Percentiles rank a stretch among this genome's conserved stretches.
phyloP scores from a whole-genome alignment of 2,329 filamentous ascomycete genomes.

The Scedosporium dehoogii region DNA sequence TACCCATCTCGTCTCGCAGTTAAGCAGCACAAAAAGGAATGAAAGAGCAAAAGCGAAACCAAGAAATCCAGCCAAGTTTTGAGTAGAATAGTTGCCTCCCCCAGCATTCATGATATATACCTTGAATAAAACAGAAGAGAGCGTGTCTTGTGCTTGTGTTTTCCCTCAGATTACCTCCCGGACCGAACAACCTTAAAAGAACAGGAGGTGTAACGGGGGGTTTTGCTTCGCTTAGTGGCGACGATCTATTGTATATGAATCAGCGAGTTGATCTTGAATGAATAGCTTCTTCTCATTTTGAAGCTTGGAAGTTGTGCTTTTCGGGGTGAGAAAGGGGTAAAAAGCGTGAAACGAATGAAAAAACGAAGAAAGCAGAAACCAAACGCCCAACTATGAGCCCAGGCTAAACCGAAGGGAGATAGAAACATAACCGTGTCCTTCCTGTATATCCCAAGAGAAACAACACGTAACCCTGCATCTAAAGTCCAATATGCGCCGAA shows the following conservation, averaged over 20 bases:
- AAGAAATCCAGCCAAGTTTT: background rate
- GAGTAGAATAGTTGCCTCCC: no score
- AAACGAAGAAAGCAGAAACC: background rate
- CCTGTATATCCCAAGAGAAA: background rate
- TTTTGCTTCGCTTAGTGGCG: conserved; percentile 7
- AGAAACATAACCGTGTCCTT: background rate
- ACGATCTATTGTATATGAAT: conserved; percentile 7
- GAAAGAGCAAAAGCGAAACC: background rate
- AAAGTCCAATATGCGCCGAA: background rate
- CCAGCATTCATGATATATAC: no score
- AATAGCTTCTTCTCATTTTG: background rate
- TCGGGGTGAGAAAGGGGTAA: background rate
- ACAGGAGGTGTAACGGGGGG: background rate
- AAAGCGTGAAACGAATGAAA: background rate
- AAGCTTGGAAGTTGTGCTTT: background rate
- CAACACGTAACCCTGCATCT: background rate
- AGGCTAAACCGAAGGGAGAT: background rate
- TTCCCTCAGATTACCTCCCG: background rate
- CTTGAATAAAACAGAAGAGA: conserved; percentile 2
- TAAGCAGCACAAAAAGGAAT: background rate
- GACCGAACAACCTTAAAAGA: background rate
- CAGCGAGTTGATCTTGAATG: conserved; percentile 5
- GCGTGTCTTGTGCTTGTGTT: background rate
- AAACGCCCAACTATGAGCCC: background rate
- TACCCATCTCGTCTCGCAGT: background rate